phyloP scores from a whole-genome alignment of 139 green algal genomes.

The Volvox reticuliferus region DNA sequence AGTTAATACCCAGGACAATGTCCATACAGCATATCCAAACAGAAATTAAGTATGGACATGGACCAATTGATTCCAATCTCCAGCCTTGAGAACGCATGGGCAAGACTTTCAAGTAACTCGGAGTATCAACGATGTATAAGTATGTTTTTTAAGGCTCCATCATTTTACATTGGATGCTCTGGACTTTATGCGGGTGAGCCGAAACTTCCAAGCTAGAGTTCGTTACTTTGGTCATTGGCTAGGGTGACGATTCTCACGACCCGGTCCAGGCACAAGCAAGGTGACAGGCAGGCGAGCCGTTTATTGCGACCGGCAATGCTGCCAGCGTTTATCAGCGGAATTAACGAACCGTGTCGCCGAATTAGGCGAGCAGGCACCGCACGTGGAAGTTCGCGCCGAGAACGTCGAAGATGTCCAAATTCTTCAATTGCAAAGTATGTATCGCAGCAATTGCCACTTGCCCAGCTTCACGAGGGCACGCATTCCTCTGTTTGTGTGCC shows the following conservation, averaged over 20 bases:
- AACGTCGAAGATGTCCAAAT: not conserved
- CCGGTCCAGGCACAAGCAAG: slow-evolving; percentile 9
- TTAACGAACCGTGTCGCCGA: not conserved
- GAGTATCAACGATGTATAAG: slow-evolving; percentile 19
- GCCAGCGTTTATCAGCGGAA: not conserved
- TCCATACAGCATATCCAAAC: no score
- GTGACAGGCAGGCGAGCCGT: slow-evolving; percentile 1
- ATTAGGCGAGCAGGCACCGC: not conserved
- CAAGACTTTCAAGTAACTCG: not conserved
- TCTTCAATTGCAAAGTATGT: not conserved
- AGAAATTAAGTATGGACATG: not conserved
- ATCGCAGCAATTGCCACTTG: not conserved
- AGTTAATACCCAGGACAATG: no score
- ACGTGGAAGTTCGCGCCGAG: not conserved
- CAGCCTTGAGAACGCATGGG: not conserved
- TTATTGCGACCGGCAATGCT: not conserved
- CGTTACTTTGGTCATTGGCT: no score
- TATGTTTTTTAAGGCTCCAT: slow-evolving; percentile 4
- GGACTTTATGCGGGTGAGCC: not conserved
- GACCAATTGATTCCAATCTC: not conserved
- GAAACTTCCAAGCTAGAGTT: not conserved
- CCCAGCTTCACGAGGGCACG: no score
- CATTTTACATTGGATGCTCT: not conserved
- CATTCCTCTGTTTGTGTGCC: no score
- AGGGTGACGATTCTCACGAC: not conserved